Evolutionary conservation across 306 rosid genomes (phyloP).

Genomic region (Argentina anserina): DNA sequence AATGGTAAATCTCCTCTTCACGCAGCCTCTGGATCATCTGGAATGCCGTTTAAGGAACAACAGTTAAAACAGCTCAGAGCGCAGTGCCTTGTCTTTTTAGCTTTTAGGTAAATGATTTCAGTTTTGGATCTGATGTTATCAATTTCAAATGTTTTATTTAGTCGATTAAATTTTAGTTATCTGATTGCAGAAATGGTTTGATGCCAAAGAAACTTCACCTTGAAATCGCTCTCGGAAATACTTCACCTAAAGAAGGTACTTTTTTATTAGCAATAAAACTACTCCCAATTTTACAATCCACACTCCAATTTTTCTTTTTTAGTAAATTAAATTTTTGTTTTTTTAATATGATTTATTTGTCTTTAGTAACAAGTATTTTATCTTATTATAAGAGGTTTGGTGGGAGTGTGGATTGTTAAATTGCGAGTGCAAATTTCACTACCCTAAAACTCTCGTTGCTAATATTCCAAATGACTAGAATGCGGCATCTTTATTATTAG

Average conservation of each 20-base stretch:
- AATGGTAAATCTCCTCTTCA: conserved; percentile 70
- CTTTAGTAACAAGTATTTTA: too few species aligned
- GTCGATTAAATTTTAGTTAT: conserved; percentile 27
- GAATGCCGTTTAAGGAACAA: conserved; percentile 83
- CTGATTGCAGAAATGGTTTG: conserved; percentile 76
- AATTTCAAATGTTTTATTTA: conserved; percentile 9
- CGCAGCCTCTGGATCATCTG: conserved; percentile 37
- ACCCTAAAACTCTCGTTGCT: background rate
- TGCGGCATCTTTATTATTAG: background rate
- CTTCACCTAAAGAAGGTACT: conserved; percentile 72
- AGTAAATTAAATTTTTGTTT: too few species aligned
- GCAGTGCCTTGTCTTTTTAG: conserved; percentile 98
- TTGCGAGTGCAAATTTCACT: too few species aligned
- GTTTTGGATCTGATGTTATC: conserved; percentile 10
- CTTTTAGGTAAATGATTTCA: conserved; percentile 66
- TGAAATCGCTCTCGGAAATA: conserved; percentile 87
- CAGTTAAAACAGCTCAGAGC: conserved; percentile 98
- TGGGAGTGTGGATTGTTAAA: too few species aligned
- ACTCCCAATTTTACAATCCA: too few species aligned
- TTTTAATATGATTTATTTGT: too few species aligned
- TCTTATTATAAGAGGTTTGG: too few species aligned
- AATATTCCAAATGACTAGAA: background rate
- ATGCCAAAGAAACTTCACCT: conserved; percentile 96
- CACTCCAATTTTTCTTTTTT: too few species aligned
- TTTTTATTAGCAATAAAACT: background rate